Conservation (phyloP, 257 asterid genomes). For the Primulina tabacum region DNA sequence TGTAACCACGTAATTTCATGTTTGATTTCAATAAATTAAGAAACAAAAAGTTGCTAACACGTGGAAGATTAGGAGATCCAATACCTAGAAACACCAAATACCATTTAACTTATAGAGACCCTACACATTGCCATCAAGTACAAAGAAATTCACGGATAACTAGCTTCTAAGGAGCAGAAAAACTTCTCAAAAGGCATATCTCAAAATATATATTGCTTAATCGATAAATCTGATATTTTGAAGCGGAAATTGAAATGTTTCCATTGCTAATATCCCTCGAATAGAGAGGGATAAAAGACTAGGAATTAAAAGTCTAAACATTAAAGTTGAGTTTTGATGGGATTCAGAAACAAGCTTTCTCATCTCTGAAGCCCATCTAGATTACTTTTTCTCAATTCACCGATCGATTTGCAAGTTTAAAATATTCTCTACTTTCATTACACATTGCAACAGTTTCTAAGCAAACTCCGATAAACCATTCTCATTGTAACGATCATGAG, state of each 20-base stretch:
- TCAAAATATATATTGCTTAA: constrained; percentile 4
- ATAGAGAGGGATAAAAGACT: constrained; percentile 15
- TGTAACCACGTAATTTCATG: constrained; percentile 9
- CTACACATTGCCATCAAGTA: constrained; percentile 21
- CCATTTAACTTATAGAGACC: constrained; percentile 6
- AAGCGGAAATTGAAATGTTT: neutral
- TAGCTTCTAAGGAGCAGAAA: constrained; percentile 8
- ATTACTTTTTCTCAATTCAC: neutral
- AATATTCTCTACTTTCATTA: neutral
- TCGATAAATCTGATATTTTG: neutral
- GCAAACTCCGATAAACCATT: neutral
- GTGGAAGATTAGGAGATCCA: constrained; percentile 14
- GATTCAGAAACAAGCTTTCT: neutral
- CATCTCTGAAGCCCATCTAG: neutral
- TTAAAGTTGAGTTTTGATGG: neutral
- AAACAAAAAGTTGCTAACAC: constrained; percentile 3
- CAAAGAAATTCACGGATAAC: constrained; percentile 11
- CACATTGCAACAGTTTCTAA: neutral
- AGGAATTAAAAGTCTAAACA: constrained; percentile 2
- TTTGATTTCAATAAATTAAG: constrained; percentile 11
- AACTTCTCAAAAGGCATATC: neutral
- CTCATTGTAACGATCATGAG: neutral
- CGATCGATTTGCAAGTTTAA: neutral
- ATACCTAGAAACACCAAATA: constrained; percentile 5
- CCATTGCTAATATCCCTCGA: neutral